Evolutionary conservation across 495 filamentous ascomycete species (phyloP).

Genomic region (Neurospora tetrasperma): DNA sequence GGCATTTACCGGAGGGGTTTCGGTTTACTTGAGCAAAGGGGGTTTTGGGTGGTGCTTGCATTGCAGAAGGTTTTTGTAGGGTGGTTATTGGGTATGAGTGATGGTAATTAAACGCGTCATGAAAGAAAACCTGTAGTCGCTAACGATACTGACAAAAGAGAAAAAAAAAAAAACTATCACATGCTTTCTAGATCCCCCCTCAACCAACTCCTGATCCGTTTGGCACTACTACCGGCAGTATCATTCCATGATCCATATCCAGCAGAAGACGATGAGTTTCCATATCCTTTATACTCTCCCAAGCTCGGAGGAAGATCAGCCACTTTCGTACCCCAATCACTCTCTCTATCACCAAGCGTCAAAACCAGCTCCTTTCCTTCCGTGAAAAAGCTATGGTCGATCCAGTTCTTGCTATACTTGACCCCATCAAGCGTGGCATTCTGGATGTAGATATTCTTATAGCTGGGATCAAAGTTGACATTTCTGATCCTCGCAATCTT

Average conservation of each 20-base stretch:
- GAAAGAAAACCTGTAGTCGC: background rate
- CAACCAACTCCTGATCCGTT: background rate
- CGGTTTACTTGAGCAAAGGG: background rate
- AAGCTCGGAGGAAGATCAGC: conserved; percentile 55
- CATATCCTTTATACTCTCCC: conserved; percentile 26
- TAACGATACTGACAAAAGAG: background rate
- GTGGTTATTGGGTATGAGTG: background rate
- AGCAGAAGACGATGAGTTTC: background rate
- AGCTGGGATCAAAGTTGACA: conserved; percentile 53
- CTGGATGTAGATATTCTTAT: conserved; percentile 57
- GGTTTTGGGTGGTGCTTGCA: background rate
- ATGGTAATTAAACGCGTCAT: background rate
- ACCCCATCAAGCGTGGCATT: conserved; percentile 57
- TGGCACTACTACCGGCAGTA: background rate
- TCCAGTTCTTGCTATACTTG: conserved; percentile 59
- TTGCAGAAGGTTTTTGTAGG: background rate
- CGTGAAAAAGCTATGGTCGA: conserved; percentile 64
- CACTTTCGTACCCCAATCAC: conserved; percentile 55
- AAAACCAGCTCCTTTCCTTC: conserved; percentile 60
- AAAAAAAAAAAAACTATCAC: background rate
- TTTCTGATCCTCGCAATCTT: conserved; percentile 50
- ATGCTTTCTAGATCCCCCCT: background rate
- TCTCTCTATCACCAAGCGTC: conserved; percentile 53
- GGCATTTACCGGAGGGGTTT: conserved; percentile 21
- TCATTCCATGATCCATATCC: background rate